phyloP scores from a whole-genome alignment of 2,329 filamentous ascomycete genomes.

The Diaporthe humulicola region DNA sequence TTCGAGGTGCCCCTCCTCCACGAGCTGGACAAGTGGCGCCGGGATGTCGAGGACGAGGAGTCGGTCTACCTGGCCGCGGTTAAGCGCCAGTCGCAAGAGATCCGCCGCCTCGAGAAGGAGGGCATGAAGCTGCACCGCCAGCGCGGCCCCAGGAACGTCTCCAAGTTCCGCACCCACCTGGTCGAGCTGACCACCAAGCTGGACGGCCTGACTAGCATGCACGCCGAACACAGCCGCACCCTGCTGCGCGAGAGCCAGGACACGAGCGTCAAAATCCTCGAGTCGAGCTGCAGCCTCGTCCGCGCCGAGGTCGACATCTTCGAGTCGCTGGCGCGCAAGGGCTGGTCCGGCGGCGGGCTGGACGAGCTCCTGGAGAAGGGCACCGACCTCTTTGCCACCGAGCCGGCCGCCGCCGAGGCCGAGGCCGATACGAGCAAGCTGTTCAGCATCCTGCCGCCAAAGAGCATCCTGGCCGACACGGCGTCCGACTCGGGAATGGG shows the following conservation, averaged over 20 bases:
- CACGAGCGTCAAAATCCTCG: constrained; percentile 72
- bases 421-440: constrained; percentile 61
- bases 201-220: constrained; percentile 72
- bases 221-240: constrained; percentile 71
- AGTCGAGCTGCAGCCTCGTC: constrained; percentile 75
- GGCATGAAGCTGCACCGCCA: constrained; percentile 71
- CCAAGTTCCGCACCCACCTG: constrained; percentile 71
- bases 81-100: constrained; percentile 69
- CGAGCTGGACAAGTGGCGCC: constrained; percentile 75
- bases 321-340: constrained; percentile 75
- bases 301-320: constrained; percentile 79
- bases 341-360: constrained; percentile 75
- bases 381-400: constrained; percentile 67
- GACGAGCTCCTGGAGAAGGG: constrained; percentile 76
- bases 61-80: constrained; percentile 69
- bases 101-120: constrained; percentile 74
- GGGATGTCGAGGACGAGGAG: constrained; percentile 75
- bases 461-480: constrained; percentile 71
- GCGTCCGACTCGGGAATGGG: constrained; percentile 53
- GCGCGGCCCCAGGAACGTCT: constrained; percentile 71
- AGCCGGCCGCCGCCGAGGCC: constrained; percentile 49
- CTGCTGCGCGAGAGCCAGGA: constrained; percentile 75
- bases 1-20: constrained; percentile 79
- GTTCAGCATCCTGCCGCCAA: constrained; percentile 74
- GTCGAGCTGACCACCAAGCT: constrained; percentile 73